Percentiles rank a stretch among this genome's conserved stretches.
phyloP scores from a whole-genome alignment of 78 protist genomes.

The Chrysochromulina parva region DNA sequence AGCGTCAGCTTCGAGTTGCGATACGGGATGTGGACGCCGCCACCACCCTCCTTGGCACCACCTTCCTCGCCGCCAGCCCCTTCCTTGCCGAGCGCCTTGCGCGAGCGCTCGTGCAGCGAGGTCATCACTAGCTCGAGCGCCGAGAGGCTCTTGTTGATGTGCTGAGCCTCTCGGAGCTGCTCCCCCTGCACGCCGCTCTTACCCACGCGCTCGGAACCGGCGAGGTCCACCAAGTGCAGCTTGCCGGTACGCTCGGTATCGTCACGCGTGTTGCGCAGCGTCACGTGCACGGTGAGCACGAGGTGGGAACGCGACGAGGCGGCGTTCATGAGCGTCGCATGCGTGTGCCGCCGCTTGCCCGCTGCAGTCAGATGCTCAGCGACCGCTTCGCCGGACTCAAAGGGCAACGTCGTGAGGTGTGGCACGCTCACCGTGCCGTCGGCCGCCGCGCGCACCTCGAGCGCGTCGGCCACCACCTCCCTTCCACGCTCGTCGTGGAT shows the following conservation, averaged over 20 bases:
- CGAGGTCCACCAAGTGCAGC: slow-evolving; percentile 3
- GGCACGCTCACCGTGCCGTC: background rate
- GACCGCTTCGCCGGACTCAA: background rate
- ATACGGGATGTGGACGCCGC: background rate
- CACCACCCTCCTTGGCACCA: no score
- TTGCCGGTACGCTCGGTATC: background rate
- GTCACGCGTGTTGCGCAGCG: no score
- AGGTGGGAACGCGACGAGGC: background rate
- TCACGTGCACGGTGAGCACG: no score
- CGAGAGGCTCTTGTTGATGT: slow-evolving; percentile 65
- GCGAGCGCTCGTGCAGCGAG: slow-evolving; percentile 34
- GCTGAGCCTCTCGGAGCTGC: slow-evolving; percentile 61
- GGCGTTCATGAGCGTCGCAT: background rate
- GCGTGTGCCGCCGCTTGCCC: background rate
- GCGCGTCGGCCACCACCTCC: background rate
- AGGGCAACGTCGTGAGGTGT: background rate
- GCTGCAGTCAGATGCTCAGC: background rate
- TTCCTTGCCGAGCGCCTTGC: background rate
- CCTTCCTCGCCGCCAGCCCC: background rate
- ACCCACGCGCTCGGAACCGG: slow-evolving; percentile 43
- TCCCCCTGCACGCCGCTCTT: slow-evolving; percentile 27
- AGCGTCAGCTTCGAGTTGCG: slow-evolving; percentile 38
- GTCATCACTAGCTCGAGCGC: slow-evolving; percentile 71
- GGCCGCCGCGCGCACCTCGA: background rate
- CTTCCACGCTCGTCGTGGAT: background rate